phyloP scores from a whole-genome alignment of 306 rosid genomes.

The Sphenostylis stenocarpa region DNA sequence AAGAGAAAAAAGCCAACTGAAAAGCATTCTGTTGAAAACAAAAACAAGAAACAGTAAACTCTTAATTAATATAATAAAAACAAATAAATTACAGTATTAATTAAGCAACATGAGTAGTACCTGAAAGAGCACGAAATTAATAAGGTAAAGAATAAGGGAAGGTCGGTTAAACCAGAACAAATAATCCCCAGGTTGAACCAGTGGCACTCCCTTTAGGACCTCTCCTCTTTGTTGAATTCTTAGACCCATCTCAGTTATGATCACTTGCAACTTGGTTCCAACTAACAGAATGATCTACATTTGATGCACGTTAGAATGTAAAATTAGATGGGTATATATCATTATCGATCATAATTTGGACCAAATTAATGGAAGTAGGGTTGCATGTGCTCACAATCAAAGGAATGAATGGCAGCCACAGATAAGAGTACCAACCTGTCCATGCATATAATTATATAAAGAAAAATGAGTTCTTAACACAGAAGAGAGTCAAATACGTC shows the following conservation, averaged over 20 bases:
- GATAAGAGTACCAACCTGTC: conserved; percentile 76
- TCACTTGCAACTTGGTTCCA: conserved; percentile 85
- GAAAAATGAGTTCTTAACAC: neutral
- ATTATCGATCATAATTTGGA: neutral
- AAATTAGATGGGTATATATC: neutral
- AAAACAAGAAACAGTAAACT: neutral
- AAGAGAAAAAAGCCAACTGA: conserved; percentile 79
- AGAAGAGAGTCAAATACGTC: neutral
- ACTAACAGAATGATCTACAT: conserved; percentile 69
- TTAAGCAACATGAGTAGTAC: conserved; percentile 23
- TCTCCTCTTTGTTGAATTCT: conserved; percentile 73
- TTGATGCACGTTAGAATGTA: neutral
- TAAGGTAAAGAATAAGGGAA: conserved; percentile 66
- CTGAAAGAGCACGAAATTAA: conserved; percentile 89
- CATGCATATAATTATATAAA: neutral
- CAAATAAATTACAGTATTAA: too few species aligned
- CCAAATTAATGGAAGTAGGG: neutral
- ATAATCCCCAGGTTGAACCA: conserved; percentile 79
- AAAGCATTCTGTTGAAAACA: conserved; percentile 70
- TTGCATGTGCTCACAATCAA: conserved; percentile 65
- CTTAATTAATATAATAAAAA: neutral
- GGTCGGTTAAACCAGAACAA: conserved; percentile 89
- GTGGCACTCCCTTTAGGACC: conserved; percentile 74
- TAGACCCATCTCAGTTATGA: conserved; percentile 86
- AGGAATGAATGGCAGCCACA: conserved; percentile 86